Base-by-base conservation (phyloP, 306 rosid genomes). In the Mimosa pudica region DNA sequence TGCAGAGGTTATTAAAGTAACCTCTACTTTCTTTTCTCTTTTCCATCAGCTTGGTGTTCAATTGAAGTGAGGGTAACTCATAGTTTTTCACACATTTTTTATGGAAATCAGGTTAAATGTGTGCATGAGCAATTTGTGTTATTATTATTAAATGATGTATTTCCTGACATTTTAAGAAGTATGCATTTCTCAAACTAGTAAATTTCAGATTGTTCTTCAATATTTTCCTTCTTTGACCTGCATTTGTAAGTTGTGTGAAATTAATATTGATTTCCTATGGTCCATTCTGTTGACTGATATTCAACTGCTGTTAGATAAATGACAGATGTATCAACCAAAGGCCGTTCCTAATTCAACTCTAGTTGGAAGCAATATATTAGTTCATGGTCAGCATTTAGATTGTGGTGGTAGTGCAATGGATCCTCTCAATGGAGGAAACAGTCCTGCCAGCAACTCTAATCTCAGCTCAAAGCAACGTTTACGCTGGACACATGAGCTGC, bases 401-500 rank as follows among this genome's bases (percentile, higher is more conserved):
- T 82, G 87, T 52, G 88, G 86, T 78, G 82, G 82, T 81, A 84
- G 83, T 76, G 17, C 88, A 10, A 96, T 96, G 99, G 99, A 96
- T 45, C 81, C 85, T 49, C 80, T 82, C 74, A 88, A 63, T 83
- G 98, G 94, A 83, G 94, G 91, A 47, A 92, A 86, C 82, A 86
- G 62, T 85, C 85, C 82, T 30, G 32, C 65, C 78, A 86, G 83
- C 86, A 91, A 87, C 80, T 68, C 96, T 33, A 92, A 91, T 80
- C 92, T 89, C 62, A 69, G 90, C 85, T 93, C 99, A 38, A 96
- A 93, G 87, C 98, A 91, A 73, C 88, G 99, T 66, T 81, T 96
- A 68, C 94, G 97, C 71, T 96, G 99, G 99, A 96, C 99, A 1
- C 92, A 93, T 79, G 99, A 96, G 54, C 90, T 96, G 77, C 99